These are phyloP conservation scores for Globisporangium cylindrosporum DNA, from an alignment of 352 stramenopile species.

Conservation along the genomic window DNA sequence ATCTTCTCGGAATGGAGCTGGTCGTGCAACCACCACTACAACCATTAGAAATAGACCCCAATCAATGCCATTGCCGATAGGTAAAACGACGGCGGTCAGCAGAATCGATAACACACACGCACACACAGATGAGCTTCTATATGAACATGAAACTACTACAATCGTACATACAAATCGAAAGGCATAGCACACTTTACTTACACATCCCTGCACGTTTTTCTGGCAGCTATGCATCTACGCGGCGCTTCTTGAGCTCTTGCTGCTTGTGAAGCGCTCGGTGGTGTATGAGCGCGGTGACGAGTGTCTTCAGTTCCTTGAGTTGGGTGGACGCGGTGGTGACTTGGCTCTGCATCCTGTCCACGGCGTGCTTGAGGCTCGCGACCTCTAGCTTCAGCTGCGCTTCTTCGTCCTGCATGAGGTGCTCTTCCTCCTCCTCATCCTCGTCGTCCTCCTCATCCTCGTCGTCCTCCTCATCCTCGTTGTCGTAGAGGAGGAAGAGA, in stretches of 20 bases:
- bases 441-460: not conserved
- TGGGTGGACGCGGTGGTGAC: not conserved
- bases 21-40: too few relatives aligned
- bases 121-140: not conserved
- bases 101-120: not conserved
- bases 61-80: too few relatives aligned
- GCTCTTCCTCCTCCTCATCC: not conserved
- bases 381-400: not conserved
- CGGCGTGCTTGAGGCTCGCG: not conserved
- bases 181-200: not conserved
- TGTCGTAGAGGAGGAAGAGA: too few relatives aligned
- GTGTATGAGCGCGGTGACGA: not conserved
- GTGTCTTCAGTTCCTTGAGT: not conserved
- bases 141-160: not conserved
- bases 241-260: not conserved
- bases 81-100: not conserved
- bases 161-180: not conserved
- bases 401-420: not conserved
- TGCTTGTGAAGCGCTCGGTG: not conserved
- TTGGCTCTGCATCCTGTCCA: constrained; percentile 6
- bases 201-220: not conserved
- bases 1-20: too few relatives aligned
- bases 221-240: not conserved
- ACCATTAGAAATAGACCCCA: too few relatives aligned
- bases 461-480: not conserved